Percentiles rank a stretch among this genome's conserved stretches.
These are phyloP conservation scores for Tremellales sp. DNA, from an alignment of 1,284 basidiomycete species.

Conservation along the genomic window DNA sequence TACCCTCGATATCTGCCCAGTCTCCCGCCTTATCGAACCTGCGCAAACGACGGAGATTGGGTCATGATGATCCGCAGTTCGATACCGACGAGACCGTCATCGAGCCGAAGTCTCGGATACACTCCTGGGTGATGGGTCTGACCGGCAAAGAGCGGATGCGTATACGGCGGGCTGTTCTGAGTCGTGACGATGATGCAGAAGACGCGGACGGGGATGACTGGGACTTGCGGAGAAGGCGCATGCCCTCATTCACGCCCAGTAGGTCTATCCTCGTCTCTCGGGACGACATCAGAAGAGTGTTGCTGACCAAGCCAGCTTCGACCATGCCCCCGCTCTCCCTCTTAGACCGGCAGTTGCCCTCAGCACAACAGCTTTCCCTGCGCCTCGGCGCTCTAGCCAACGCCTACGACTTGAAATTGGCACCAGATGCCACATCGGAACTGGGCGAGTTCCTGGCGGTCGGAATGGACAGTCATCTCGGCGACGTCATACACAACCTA, in stretches of 20 bases:
- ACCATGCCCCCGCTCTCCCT: conserved; percentile 25
- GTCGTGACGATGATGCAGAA: conserved; percentile 11
- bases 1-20: conserved; percentile 22
- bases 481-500: conserved; percentile 32
- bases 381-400: conserved; percentile 33
- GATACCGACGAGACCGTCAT: conserved; percentile 36
- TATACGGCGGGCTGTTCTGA: conserved; percentile 23
- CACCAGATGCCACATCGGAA: conserved; percentile 23
- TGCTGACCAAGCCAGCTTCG: conserved; percentile 8
- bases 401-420: conserved; percentile 25
- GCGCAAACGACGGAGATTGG: conserved; percentile 32
- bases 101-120: conserved; percentile 33
- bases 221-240: conserved; percentile 4
- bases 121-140: conserved; percentile 39
- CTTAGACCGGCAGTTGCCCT: conserved; percentile 26
- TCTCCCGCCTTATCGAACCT: conserved; percentile 14
- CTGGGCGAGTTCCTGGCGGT: conserved; percentile 46
- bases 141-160: conserved; percentile 30
- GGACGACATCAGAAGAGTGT: background rate
- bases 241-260: conserved; percentile 14
- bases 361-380: conserved; percentile 30
- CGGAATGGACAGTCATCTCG: conserved; percentile 38
- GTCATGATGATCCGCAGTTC: conserved; percentile 30
- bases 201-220: conserved; percentile 11
- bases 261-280: background rate